A percentile compares a stretch with the other conserved stretches of the same genome.
Conservation (phyloP, 129 eudicot genomes). For the Flaveria robusta region DNA sequence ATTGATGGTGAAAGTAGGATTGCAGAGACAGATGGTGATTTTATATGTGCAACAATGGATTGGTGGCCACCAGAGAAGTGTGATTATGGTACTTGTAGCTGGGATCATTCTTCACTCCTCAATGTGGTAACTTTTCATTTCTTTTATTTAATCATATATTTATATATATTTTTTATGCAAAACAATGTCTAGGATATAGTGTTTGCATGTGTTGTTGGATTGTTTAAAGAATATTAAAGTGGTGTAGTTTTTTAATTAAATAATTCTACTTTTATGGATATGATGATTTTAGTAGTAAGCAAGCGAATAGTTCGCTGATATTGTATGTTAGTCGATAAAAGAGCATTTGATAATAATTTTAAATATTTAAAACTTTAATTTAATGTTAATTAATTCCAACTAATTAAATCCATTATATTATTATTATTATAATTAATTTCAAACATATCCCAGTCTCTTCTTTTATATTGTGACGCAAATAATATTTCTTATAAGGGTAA, state of each 20-base stretch:
- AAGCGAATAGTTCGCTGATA: no score
- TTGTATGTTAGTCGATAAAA: no score
- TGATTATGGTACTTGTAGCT: slow-evolving; percentile 85
- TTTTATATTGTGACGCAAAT: no score
- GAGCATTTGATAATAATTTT: background rate
- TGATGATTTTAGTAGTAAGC: no score
- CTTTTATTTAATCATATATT: background rate
- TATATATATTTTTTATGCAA: background rate
- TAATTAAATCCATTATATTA: no score
- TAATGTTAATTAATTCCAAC: no score
- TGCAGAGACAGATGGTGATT: slow-evolving; percentile 60
- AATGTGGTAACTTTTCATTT: slow-evolving; percentile 56
- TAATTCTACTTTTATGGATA: no score
- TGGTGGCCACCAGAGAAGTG: slow-evolving; percentile 99
- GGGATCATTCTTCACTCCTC: slow-evolving; percentile 83
- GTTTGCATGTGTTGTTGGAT: background rate
- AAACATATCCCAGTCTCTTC: no score
- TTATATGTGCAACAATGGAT: slow-evolving; percentile 84
- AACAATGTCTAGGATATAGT: background rate
- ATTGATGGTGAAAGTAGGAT: slow-evolving; percentile 54
- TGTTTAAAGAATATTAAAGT: background rate
- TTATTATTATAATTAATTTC: no score
- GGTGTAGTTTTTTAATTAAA: no score
- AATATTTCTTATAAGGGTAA: no score
- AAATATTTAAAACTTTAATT: no score